phyloP scores from a whole-genome alignment of 179 eudicot genomes.

The Beta lomatogona region DNA sequence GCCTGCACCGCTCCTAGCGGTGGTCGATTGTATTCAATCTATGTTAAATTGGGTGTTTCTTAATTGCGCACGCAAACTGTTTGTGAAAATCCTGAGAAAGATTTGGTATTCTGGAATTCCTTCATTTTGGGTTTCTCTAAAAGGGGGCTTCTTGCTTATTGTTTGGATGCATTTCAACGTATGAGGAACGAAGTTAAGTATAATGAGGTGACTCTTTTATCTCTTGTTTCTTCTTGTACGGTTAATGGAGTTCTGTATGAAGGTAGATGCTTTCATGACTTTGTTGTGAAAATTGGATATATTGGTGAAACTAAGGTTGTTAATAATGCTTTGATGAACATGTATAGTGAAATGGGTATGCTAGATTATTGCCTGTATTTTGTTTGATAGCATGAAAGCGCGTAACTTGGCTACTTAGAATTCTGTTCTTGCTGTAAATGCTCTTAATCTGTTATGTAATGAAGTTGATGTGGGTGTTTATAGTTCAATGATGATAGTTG shows the following conservation, averaged over 20 bases:
- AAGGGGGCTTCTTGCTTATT: conserved; percentile 21
- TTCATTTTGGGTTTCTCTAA: conserved; percentile 37
- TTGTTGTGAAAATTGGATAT: conserved; percentile 31
- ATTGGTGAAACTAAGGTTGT: conserved; percentile 37
- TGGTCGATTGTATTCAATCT: conserved; percentile 38
- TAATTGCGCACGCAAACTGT: conserved; percentile 37
- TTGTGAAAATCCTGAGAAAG: conserved; percentile 44
- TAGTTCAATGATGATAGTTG: conserved; percentile 37
- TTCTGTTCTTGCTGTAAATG: conserved; percentile 38
- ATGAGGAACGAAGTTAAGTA: conserved; percentile 34
- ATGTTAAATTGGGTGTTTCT: conserved; percentile 22
- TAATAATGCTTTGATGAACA: conserved; percentile 44
- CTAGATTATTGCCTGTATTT: conserved; percentile 28
- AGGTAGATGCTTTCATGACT: conserved; percentile 42
- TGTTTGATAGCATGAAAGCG: conserved; percentile 34
- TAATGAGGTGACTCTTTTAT: conserved; percentile 44
- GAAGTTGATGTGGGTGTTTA: conserved; percentile 25
- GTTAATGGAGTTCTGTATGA: conserved; percentile 17
- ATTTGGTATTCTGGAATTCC: conserved; percentile 53
- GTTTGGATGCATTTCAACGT: conserved; percentile 34
- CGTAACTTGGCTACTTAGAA: conserved; percentile 48
- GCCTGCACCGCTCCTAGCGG: neutral
- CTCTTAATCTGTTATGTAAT: conserved; percentile 31
- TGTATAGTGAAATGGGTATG: conserved; percentile 46
- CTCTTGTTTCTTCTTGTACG: conserved; percentile 37